Base-by-base conservation (phyloP, 2,329 filamentous ascomycete species). In the Penicillium sp. region DNA sequence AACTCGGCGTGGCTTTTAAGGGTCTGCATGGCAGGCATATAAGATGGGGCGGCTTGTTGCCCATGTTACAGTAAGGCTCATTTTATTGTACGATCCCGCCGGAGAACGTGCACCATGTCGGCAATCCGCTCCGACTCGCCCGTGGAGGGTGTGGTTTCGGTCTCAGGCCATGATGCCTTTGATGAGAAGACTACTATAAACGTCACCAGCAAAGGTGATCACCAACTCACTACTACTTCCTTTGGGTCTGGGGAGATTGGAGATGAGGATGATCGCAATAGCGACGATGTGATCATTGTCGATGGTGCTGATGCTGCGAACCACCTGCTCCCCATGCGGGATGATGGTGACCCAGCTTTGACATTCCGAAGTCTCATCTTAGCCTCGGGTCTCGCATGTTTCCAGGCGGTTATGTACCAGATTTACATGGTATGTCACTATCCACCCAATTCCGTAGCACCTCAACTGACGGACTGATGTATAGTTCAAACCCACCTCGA, bases 391-490 rank as follows among this genome's bases (percentile, higher is more conserved):
- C 75, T 85, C 4, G 75, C 82, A 0, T 78, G 75, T 11, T 85
- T 85, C 62, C 81, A 84, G 60, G 80, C 82, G 25, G 78, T 81
- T 44, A 83, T 85, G 79, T 75, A 72, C 50, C 81, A 84, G 65
- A 85, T 85, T 46, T 85, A 85, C 61, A 68, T 66, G 14, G 82
- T 83, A 55, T 67, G 75, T 63, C 45, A 16, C 5, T 50, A 2
- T 10, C 19, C 16, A 4, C 13, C n/a, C 14, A 21, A 25, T 1
- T 3, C 3, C 8, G 9, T 10, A 10, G n/a, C 3, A 19, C 35
- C 9, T 19, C n/a, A 9, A 11, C n/a, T 39, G 4, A 39, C n/a
- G 4, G 35, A 4, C 19, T 3, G 5, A 19, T 13, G 8, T 39
- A 9, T 19, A 83, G 80, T 84, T 82, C 68, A 84, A 84, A 75